A percentile compares a stretch with the other conserved stretches of the same genome.
Evolutionary conservation across 164 flowering plant species (phyloP).

Genomic region (Liriodendron chinense): DNA sequence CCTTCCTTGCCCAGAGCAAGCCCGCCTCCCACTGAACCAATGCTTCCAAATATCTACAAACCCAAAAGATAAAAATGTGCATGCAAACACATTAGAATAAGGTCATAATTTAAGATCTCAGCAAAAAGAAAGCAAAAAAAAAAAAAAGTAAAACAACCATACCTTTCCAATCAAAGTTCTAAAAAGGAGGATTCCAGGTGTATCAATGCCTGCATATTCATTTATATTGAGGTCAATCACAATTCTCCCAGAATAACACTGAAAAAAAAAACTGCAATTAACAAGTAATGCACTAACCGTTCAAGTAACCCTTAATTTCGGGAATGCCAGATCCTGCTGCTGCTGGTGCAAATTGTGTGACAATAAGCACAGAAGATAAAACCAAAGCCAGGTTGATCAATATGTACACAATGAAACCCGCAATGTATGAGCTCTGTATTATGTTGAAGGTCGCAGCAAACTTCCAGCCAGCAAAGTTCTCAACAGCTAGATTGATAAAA

Average conservation of each 20-base stretch:
- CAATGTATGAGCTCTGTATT: constrained; percentile 83
- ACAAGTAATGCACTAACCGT: constrained; percentile 43
- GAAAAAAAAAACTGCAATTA: background rate
- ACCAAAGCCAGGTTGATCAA: constrained; percentile 76
- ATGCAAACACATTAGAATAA: background rate
- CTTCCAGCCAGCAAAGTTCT: constrained; percentile 98
- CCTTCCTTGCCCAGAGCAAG: constrained; percentile 99
- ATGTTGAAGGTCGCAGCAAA: constrained; percentile 72
- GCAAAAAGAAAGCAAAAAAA: constrained; percentile 1
- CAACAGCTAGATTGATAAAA: constrained; percentile 88
- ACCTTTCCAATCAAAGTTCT: constrained; percentile 98
- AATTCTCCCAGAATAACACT: background rate
- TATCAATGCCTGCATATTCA: constrained; percentile 71
- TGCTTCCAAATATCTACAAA: constrained; percentile 88
- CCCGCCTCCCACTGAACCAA: constrained; percentile 99
- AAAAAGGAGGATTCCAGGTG: constrained; percentile 86
- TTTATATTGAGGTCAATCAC: background rate
- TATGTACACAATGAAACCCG: constrained; percentile 76
- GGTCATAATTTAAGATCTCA: background rate
- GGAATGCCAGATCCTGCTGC: constrained; percentile 99
- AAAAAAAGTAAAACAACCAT: background rate
- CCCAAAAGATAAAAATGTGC: background rate
- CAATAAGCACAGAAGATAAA: constrained; percentile 77
- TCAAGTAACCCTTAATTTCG: constrained; percentile 96
- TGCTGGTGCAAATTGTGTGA: constrained; percentile 92